Evolutionary conservation across 2,329 filamentous ascomycete genomes (phyloP), one percentile per base, ranked within the genome.

Genomic region (Calonectria crousiana): DNA sequence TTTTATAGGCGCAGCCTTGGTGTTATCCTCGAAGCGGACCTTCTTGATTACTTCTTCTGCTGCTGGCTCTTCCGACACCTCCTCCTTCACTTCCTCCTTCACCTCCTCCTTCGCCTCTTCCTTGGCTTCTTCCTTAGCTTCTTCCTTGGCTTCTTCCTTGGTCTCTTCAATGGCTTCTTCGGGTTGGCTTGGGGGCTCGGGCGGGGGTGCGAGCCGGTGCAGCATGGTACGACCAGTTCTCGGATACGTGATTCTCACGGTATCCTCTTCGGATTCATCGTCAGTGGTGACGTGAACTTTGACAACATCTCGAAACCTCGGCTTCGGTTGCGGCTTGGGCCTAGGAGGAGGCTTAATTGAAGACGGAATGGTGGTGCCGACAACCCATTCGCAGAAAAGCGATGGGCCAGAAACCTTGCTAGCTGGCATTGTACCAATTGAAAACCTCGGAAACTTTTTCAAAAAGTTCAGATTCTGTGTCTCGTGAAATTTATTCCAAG

Each of bases 191-290:
- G 65, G 16, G 14, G 69, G n/a, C 26, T 14, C 23, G 3, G 36
- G 60, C 10, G 62, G 41, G 11, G 41, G 44, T 5, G 44, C 3
- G 44, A 47, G n/a, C 9, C 10, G 44, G 10, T 47, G 9, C 44
- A 6, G 28, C 20, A 44, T 13, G 28, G 38, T 56, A 41, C 72
- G 73, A 20, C 83, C 78, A 6, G 83, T 81, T 67, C 88, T 86
- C 1, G 89, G 89, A 67, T 89, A 89, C 1, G 87, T 88, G 47
- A 91, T 80, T 23, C 82, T 85, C 68, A 90, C 80, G 4, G 84
- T 87, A 67, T 91, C 89, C 32, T 86, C 83, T 10, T 87, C 86
- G n/a, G 84, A 85, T 70, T 89, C 88, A 53, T 90, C 89, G 74
- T 91, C 89, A 14, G 89, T 90, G 18, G 85, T 84, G 2, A 89